A percentile compares a stretch with the other conserved stretches of the same genome.
phyloP scores from a whole-genome alignment of 805 yeast genomes.

The Ogataea nonfermentans region DNA sequence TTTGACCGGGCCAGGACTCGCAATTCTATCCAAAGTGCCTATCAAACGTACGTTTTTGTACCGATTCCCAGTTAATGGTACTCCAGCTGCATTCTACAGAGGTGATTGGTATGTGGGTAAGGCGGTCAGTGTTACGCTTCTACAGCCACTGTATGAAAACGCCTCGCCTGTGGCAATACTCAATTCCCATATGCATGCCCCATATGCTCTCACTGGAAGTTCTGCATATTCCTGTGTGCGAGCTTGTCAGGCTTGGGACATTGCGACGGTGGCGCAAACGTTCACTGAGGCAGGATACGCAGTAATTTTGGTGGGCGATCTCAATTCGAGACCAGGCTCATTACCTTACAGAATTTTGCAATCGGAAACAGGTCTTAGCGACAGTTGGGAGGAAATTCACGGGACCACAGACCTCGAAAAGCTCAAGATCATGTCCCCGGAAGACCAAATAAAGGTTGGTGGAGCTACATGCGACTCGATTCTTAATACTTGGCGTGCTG shows the following conservation, averaged over 20 bases:
- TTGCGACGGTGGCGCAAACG: constrained; percentile 61
- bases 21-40: constrained; percentile 78
- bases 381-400: constrained; percentile 76
- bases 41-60: constrained; percentile 75
- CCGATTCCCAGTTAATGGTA: constrained; percentile 87
- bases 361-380: constrained; percentile 62
- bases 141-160: constrained; percentile 49
- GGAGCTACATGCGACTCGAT: constrained; percentile 90
- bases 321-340: constrained; percentile 85
- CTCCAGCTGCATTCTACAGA: constrained; percentile 88
- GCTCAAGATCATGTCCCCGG: constrained; percentile 47
- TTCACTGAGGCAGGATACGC: constrained; percentile 75
- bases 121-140: constrained; percentile 69
- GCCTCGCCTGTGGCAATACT: constrained; percentile 68
- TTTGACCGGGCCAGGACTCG: constrained; percentile 89
- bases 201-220: constrained; percentile 79
- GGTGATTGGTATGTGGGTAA: constrained; percentile 99
- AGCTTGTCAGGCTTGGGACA: constrained; percentile 96
- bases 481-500: constrained; percentile 81
- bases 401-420: constrained; percentile 44
- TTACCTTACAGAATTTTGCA: constrained; percentile 76
- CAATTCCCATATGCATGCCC: constrained; percentile 97
- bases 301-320: constrained; percentile 87
- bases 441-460: constrained; percentile 64
- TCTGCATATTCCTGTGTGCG: constrained; percentile 89